These are phyloP conservation scores for Porcisia hertigi DNA, from an alignment of 208 protist species.

Conservation along the genomic window DNA sequence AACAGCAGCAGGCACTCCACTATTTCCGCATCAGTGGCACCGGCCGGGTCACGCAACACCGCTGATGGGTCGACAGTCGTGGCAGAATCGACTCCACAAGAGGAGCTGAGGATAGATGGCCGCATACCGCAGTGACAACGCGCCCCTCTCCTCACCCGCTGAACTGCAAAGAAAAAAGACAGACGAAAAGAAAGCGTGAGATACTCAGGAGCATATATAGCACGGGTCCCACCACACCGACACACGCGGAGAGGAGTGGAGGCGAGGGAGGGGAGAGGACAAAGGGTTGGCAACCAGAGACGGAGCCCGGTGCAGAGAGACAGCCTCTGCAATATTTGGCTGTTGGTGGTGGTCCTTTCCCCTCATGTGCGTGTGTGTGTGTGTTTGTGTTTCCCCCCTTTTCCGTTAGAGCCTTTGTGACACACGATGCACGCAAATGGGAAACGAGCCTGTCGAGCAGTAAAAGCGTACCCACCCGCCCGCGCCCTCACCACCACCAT, in stretches of 20 bases:
- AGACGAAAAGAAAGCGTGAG: background rate
- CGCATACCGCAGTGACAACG: slow-evolving; percentile 1
- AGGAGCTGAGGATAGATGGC: background rate
- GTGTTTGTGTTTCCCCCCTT: no score
- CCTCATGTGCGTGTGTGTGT: no score
- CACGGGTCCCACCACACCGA: background rate
- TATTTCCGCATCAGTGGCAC: slow-evolving; percentile 6
- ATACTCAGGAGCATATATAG: background rate
- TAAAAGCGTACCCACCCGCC: no score
- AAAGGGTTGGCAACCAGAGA: no score
- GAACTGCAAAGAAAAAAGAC: background rate
- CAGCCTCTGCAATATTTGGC: no score
- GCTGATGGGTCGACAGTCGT: background rate
- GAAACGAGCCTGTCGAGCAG: no score
- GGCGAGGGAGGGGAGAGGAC: background rate
- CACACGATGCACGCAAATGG: no score
- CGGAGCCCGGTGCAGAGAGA: no score
- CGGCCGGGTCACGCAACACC: background rate
- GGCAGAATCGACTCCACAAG: background rate
- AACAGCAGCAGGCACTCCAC: slow-evolving; percentile 1
- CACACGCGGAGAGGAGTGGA: background rate
- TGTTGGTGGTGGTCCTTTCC: no score
- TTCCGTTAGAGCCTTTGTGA: no score
- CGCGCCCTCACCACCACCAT: no score
- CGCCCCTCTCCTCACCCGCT: background rate